These are phyloP conservation scores for Rhizophlyctis rosea DNA, from an alignment of 192 early-diverging fungal genomes.

Conservation along the genomic window DNA sequence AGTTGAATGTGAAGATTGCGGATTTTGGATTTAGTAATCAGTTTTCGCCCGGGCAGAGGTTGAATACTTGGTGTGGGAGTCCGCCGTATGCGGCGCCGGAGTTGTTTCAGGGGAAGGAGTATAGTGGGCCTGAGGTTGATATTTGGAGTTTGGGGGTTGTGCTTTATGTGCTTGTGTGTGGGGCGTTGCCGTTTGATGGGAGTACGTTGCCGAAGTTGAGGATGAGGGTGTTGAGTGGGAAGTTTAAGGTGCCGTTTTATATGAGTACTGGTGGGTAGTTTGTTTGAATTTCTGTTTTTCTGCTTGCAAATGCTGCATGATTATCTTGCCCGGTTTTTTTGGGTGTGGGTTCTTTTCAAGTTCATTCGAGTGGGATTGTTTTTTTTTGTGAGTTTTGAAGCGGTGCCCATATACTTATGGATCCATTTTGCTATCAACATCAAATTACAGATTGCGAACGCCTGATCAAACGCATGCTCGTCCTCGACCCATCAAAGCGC, in stretches of 20 bases:
- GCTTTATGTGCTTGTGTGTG: slow-evolving; percentile 79
- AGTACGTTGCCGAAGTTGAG: slow-evolving; percentile 52
- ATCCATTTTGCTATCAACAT: slow-evolving; percentile 9
- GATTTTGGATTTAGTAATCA: slow-evolving; percentile 66
- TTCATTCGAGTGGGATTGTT: too few relatives aligned
- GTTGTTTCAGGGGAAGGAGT: slow-evolving; percentile 74
- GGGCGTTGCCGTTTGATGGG: slow-evolving; percentile 66
- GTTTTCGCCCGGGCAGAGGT: slow-evolving; percentile 52
- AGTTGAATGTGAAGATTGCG: slow-evolving; percentile 65
- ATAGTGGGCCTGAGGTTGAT: slow-evolving; percentile 92
- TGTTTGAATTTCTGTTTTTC: background rate
- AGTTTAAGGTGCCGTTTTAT: slow-evolving; percentile 60
- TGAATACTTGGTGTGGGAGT: slow-evolving; percentile 62
- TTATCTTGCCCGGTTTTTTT: too few relatives aligned
- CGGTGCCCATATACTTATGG: too few relatives aligned
- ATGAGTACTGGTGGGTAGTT: slow-evolving; percentile 51
- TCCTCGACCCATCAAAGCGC: slow-evolving; percentile 55
- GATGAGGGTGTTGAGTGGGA: slow-evolving; percentile 50
- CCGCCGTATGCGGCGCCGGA: slow-evolving; percentile 61
- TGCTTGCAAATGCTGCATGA: too few relatives aligned
- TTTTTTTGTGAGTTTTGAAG: too few relatives aligned
- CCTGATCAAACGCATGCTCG: slow-evolving; percentile 56
- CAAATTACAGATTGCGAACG: slow-evolving; percentile 48
- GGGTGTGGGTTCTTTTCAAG: too few relatives aligned
- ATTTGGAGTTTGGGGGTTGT: slow-evolving; percentile 93